Conservation (phyloP, 768 basidiomycete species). For the Russula emetica region DNA sequence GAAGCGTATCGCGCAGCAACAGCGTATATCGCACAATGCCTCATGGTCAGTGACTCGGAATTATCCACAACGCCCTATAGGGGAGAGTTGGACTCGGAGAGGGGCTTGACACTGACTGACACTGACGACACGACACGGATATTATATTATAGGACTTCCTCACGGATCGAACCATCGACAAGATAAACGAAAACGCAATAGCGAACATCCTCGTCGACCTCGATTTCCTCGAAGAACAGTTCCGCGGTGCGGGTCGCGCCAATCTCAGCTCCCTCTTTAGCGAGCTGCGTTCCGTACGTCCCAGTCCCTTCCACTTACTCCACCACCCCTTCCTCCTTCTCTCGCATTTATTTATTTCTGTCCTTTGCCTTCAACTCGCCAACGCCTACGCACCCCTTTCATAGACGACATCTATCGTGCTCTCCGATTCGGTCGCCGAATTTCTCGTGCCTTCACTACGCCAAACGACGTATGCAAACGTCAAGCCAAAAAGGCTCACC, state of each 20-base stretch:
- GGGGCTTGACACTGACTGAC: neutral
- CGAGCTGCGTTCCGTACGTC: conserved; percentile 72
- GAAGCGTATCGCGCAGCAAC: conserved; percentile 86
- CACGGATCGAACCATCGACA: conserved; percentile 64
- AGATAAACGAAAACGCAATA: conserved; percentile 87
- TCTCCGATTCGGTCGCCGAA: conserved; percentile 70
- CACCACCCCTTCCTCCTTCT: too few species aligned
- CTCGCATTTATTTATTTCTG: neutral
- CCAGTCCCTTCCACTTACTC: neutral
- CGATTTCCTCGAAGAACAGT: conserved; percentile 83
- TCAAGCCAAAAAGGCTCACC: conserved; percentile 70
- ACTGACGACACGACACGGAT: neutral
- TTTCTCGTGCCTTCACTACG: conserved; percentile 71
- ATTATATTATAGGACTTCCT: conserved; percentile 57
- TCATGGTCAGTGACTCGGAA: conserved; percentile 61
- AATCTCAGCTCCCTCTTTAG: conserved; percentile 69
- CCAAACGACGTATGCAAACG: conserved; percentile 57
- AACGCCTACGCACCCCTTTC: neutral
- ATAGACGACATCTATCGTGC: conserved; percentile 67
- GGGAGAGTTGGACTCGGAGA: too few species aligned
- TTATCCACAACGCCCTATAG: too few species aligned
- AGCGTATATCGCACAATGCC: conserved; percentile 78
- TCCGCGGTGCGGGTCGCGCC: conserved; percentile 66
- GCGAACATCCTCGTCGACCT: conserved; percentile 83
- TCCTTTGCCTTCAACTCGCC: neutral